Base-by-base conservation (phyloP, 2,329 filamentous ascomycete species). In the Madurella fahalii region DNA sequence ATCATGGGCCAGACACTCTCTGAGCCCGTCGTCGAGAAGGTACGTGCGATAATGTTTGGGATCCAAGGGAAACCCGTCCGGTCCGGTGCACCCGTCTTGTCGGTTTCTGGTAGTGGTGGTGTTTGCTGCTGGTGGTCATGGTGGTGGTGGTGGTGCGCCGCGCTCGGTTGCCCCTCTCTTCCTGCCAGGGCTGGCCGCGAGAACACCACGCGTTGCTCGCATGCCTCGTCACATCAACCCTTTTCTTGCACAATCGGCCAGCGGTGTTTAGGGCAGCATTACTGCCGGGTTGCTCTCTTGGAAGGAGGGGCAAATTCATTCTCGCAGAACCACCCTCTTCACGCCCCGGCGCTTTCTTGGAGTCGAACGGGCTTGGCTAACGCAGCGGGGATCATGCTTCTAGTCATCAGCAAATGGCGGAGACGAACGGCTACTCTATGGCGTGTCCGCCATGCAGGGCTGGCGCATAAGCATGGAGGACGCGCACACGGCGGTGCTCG, bases 401-500 rank as follows among this genome's bases (percentile, higher is more conserved):
- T 70, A 97, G 94, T 80, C 85, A 76, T 99, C 94, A 68, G 86
- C 87, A 71, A 85, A 85, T 70, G 92, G 92, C 74, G 86, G 90
- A 77, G 92, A 97, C 89, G 91, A 95, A 63, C 86, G 90, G 70
- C 85, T 96, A 70, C 76, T 94, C 70, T 99, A 89, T 74, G 94
- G 94, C 69, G 85, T 97, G 63, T 99, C 94, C 63, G 91, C 91
- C 74, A 99, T 99, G 94, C 94, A 99, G 76, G 94, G 94, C 79
- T 99, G 94, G 94, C 89, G 94, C 77, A 97, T 99, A 77, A 96
- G 90, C 79, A 99, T 99, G 94, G 94, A 99, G 74, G 94, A 99
- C 72, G 86, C 94, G 61, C 94, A 99, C 76, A 90, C 89, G 58
- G 83, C 89, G 53, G 77, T 97, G 50, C 87, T 99, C 70, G 90